These are phyloP conservation scores for Acidomyces sp. DNA, from an alignment of 495 filamentous ascomycete genomes.

Conservation along the genomic window DNA sequence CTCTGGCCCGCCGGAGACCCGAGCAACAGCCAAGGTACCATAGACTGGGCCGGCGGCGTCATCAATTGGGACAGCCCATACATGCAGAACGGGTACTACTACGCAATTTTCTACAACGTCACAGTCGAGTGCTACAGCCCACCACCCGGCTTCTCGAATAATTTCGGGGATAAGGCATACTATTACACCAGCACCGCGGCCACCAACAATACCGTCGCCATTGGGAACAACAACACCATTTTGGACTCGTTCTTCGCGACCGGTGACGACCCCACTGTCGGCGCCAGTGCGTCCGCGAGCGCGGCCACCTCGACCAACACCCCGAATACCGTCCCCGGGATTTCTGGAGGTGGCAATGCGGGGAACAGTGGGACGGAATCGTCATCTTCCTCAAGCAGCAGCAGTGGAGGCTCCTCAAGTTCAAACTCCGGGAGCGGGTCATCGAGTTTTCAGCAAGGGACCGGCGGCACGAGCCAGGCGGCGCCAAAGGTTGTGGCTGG, in stretches of 20 bases:
- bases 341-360: constrained; percentile 20
- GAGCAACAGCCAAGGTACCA: constrained; percentile 69
- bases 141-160: constrained; percentile 44
- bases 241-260: constrained; percentile 67
- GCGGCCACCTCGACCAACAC: constrained; percentile 8
- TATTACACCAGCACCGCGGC: constrained; percentile 52
- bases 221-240: constrained; percentile 62
- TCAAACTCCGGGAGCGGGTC: neutral
- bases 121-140: constrained; percentile 74
- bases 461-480: constrained; percentile 15
- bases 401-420: neutral
- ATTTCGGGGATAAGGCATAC: constrained; percentile 53
- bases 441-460: constrained; percentile 11
- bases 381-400: neutral
- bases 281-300: constrained; percentile 16
- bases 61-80: constrained; percentile 77
- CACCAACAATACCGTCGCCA: constrained; percentile 60
- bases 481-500: constrained; percentile 12
- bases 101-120: constrained; percentile 64
- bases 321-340: constrained; percentile 28
- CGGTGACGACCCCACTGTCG: constrained; percentile 35
- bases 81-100: constrained; percentile 85
- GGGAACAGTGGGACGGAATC: constrained; percentile 4
- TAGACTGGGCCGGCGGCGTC: constrained; percentile 79
- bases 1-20: constrained; percentile 85